Evolutionary conservation across 2,329 filamentous ascomycete species (phyloP), one percentile per base, ranked within the genome.

Genomic region (Sporothrix pallida): DNA sequence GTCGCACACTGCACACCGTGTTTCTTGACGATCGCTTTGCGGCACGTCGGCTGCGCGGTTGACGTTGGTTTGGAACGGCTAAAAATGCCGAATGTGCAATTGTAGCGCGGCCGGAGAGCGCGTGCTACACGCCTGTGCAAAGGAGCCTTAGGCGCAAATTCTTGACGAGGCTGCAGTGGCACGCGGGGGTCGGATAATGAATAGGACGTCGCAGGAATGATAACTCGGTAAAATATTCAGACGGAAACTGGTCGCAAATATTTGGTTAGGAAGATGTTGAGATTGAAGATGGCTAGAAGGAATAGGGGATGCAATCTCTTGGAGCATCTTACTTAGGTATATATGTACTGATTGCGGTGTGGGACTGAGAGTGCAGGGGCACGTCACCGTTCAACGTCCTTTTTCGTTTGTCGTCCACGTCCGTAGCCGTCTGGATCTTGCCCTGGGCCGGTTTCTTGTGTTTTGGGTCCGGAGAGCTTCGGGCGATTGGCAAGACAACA

Each of bases 91-190:
- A 15, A 48, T 15, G 62, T 67, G 62, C 42, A 48, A 8, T 26
- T n/a, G 42, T 67, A 42, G 62, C 62, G 42, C 20, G 20, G 42
- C 42, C 17, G 12, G 23, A 23, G 62, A 42, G 42, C 62, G 62
- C 37, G 62, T 44, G 42, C 48, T 67, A 48, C 62, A 67, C 62
- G 62, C 42, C 20, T 15, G 48, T 67, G 62, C 42, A 20, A 48
- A 23, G 56, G 15, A 26, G 26, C 56, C 26, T 15, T 8, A 37
- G 9, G 31, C 62, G n/a, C 62, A 20, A 26, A 48, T 48, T 46
- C 23, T 23, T 44, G 20, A 26, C 20, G n/a, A 48, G 20, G 10
- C n/a, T 42, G 42, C 6, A 7, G 31, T 37, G 20, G 42, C 42
- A 26, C 62, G 20, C 9, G 5, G n/a, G 10, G 10, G n/a, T 46